These are phyloP conservation scores for Xerophyta viscosa DNA, from an alignment of 106 monocot species.

Conservation along the genomic window DNA sequence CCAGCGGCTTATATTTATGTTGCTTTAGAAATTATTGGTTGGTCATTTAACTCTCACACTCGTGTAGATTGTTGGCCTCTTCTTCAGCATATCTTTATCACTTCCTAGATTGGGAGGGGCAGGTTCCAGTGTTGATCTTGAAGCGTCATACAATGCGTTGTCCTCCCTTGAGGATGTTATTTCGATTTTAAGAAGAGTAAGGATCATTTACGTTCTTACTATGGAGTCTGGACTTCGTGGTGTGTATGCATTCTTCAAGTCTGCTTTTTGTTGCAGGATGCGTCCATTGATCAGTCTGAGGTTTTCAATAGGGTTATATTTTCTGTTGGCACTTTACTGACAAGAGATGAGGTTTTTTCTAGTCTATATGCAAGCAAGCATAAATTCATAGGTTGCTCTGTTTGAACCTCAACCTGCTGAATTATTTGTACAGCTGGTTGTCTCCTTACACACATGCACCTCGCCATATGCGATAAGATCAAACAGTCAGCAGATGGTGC, in stretches of 20 bases:
- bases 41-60: constrained; percentile 1
- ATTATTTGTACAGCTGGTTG: constrained; percentile 58
- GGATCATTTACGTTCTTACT: background rate
- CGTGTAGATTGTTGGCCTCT: constrained; percentile 69
- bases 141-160: constrained; percentile 83
- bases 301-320: constrained; percentile 76
- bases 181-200: constrained; percentile 86
- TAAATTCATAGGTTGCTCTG: background rate
- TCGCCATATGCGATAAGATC: constrained; percentile 85
- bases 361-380: background rate
- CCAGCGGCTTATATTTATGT: too few relatives aligned
- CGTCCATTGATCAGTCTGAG: constrained; percentile 94
- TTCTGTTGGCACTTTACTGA: constrained; percentile 74
- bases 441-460: constrained; percentile 60
- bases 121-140: constrained; percentile 52
- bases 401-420: background rate
- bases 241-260: constrained; percentile 8
- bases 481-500: constrained; percentile 94
- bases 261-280: constrained; percentile 61
- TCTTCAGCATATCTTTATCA: constrained; percentile 87
- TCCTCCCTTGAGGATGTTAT: constrained; percentile 90
- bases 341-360: constrained; percentile 71
- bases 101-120: constrained; percentile 64
- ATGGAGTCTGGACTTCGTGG: constrained; percentile 1
- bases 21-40: too few relatives aligned